phyloP scores from a whole-genome alignment of 352 stramenopile genomes.

The Pythium pyrilobum region DNA sequence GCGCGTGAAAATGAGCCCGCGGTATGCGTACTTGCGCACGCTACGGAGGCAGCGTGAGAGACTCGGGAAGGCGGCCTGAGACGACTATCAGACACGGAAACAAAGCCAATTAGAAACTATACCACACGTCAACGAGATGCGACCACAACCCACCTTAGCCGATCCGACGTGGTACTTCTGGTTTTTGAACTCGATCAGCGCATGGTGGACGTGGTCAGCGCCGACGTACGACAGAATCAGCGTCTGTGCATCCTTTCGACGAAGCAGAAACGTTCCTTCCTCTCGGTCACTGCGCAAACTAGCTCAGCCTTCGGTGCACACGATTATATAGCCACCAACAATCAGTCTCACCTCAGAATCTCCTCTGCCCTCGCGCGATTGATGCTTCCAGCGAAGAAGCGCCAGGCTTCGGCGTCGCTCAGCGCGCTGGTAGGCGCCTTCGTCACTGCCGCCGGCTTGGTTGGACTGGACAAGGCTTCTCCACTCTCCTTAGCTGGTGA shows the following conservation, averaged over 20 bases:
- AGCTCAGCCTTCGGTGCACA: not conserved
- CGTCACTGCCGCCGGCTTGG: not conserved
- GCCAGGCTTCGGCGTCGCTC: constrained; percentile 66
- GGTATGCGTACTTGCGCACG: constrained; percentile 70
- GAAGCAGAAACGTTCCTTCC: constrained; percentile 71
- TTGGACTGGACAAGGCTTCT: not conserved
- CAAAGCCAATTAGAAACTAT: not conserved
- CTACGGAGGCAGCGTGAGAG: constrained; percentile 76
- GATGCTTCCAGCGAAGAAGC: constrained; percentile 79
- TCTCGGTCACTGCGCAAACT: constrained; percentile 31
- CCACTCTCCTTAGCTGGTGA: not conserved
- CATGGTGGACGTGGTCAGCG: constrained; percentile 62
- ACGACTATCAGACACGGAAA: constrained; percentile 35
- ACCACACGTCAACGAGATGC: too few species aligned
- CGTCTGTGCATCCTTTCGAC: constrained; percentile 76
- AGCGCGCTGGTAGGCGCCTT: constrained; percentile 21
- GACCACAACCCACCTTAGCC: constrained; percentile 77
- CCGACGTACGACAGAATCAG: constrained; percentile 80
- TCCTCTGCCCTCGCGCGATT: constrained; percentile 54
- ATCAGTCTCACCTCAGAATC: constrained; percentile 44
- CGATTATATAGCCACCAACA: not conserved
- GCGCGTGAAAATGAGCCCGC: constrained; percentile 68
- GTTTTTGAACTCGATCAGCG: constrained; percentile 69
- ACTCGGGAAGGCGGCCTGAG: constrained; percentile 52
- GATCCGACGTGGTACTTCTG: constrained; percentile 73